A percentile compares a stretch with the other conserved stretches of the same genome.
These are phyloP conservation scores for Micractinium conductrix DNA, from an alignment of 139 green algal genomes.

Conservation along the genomic window DNA sequence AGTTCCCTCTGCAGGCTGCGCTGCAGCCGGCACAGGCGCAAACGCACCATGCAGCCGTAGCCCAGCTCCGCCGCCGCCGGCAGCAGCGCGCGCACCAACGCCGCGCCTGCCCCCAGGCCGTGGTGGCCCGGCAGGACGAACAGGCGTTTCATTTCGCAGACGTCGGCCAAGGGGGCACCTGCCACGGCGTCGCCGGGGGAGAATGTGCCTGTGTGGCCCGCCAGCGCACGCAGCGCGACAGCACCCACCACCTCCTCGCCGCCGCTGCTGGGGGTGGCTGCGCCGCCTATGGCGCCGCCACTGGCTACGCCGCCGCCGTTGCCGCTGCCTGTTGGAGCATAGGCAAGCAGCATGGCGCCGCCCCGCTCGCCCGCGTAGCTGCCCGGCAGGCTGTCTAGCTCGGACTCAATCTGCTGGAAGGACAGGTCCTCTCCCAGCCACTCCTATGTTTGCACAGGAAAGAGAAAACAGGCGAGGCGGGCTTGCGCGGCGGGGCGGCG, in stretches of 20 bases:
- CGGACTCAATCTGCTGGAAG: constrained; percentile 40
- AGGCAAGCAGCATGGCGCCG: constrained; percentile 47
- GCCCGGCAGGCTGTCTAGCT: constrained; percentile 44
- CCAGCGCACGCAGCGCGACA: constrained; percentile 38
- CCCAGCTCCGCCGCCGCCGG: background rate
- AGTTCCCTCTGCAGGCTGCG: too few relatives aligned
- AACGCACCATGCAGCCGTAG: constrained; percentile 47
- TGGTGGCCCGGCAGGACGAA: constrained; percentile 47
- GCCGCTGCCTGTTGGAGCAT: background rate
- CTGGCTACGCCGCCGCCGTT: background rate
- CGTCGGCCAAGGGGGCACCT: constrained; percentile 9
- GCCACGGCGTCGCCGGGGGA: background rate
- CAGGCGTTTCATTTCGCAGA: constrained; percentile 52
- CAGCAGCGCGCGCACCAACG: constrained; percentile 21
- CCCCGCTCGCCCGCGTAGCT: constrained; percentile 18
- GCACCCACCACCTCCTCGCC: constrained; percentile 22
- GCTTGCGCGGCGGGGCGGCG: too few relatives aligned
- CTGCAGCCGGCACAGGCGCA: too few relatives aligned
- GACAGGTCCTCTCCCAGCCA: constrained; percentile 47
- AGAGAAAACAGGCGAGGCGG: too few relatives aligned
- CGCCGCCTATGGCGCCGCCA: background rate
- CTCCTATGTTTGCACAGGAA: too few relatives aligned
- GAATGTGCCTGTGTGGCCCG: constrained; percentile 24
- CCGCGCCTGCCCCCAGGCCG: constrained; percentile 17
- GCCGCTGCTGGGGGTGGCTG: background rate